Percentiles rank a stretch among this genome's conserved stretches.
Conservation (phyloP, 116 monocot species). For the Iris pallida region DNA sequence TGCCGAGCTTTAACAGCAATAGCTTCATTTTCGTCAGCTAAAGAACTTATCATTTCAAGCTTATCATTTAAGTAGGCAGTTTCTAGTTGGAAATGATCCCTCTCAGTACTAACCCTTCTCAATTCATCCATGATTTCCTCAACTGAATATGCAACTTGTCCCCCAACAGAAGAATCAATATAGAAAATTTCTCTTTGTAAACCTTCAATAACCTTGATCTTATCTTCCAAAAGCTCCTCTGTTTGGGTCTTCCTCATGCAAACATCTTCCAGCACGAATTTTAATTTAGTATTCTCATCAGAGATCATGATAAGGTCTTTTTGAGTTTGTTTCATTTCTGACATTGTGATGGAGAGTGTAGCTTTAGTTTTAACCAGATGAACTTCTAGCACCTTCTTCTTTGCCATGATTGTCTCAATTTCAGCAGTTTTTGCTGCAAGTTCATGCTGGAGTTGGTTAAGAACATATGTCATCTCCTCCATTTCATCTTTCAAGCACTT, state of each 20-base stretch:
- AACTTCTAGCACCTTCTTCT: slow-evolving; percentile 27
- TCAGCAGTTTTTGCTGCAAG: too few relatives aligned
- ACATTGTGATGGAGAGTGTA: slow-evolving; percentile 26
- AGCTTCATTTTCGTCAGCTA: slow-evolving; percentile 89
- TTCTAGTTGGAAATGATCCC: slow-evolving; percentile 39
- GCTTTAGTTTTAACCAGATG: slow-evolving; percentile 16
- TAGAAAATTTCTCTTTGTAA: slow-evolving; percentile 50
- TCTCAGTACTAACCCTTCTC: slow-evolving; percentile 35
- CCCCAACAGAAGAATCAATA: slow-evolving; percentile 26
- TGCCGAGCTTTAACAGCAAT: slow-evolving; percentile 69
- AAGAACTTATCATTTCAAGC: slow-evolving; percentile 55
- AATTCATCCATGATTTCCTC: slow-evolving; percentile 39
- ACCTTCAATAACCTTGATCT: slow-evolving; percentile 37
- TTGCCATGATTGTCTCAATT: slow-evolving; percentile 31
- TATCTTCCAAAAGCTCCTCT: slow-evolving; percentile 40
- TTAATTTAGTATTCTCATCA: slow-evolving; percentile 46
- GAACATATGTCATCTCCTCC: slow-evolving; percentile 15
- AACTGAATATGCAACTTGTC: slow-evolving; percentile 16
- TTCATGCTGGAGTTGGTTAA: too few relatives aligned
- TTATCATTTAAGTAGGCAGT: slow-evolving; percentile 40
- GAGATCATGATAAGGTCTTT: slow-evolving; percentile 17
- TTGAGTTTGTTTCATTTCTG: slow-evolving; percentile 35
- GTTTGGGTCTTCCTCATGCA: slow-evolving; percentile 18
- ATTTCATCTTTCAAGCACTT: slow-evolving; percentile 36
- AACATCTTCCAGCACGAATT: slow-evolving; percentile 30